Conservation (phyloP, 2,329 filamentous ascomycete species). For the Pseudocercospora musae region DNA sequence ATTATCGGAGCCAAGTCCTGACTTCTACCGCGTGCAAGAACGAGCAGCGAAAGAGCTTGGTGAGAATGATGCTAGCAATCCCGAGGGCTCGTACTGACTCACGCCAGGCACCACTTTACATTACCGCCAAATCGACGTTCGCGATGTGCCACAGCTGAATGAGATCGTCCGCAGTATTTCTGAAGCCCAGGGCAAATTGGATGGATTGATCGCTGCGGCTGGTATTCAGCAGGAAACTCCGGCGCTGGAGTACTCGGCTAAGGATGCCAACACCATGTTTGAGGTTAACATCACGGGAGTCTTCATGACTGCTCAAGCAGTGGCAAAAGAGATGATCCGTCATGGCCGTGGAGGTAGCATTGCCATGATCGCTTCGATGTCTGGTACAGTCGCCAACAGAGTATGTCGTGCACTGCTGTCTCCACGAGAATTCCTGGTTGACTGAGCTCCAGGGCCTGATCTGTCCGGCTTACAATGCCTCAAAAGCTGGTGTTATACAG, state of each 20-base stretch:
- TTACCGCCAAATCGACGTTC: constrained; percentile 78
- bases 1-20: constrained; percentile 55
- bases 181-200: constrained; percentile 65
- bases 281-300: constrained; percentile 56
- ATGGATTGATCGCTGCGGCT: constrained; percentile 73
- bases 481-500: constrained; percentile 71
- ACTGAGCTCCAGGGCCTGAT: constrained; percentile 54
- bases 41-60: constrained; percentile 63
- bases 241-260: constrained; percentile 70
- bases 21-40: constrained; percentile 64
- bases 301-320: constrained; percentile 63
- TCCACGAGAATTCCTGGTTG: neutral
- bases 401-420: constrained; percentile 40
- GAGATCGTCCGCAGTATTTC: constrained; percentile 66
- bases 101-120: constrained; percentile 54
- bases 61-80: constrained; percentile 4
- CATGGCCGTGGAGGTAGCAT: constrained; percentile 60
- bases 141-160: constrained; percentile 66
- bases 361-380: constrained; percentile 62
- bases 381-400: constrained; percentile 58
- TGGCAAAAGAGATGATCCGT: constrained; percentile 61
- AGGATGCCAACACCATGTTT: constrained; percentile 62
- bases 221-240: constrained; percentile 80
- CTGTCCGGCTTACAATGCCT: constrained; percentile 71
- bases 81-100: neutral